Evolutionary conservation across 1,139 yeast species (phyloP), one percentile per base, ranked within the genome.

Genomic region (Kazachstania sp.): DNA sequence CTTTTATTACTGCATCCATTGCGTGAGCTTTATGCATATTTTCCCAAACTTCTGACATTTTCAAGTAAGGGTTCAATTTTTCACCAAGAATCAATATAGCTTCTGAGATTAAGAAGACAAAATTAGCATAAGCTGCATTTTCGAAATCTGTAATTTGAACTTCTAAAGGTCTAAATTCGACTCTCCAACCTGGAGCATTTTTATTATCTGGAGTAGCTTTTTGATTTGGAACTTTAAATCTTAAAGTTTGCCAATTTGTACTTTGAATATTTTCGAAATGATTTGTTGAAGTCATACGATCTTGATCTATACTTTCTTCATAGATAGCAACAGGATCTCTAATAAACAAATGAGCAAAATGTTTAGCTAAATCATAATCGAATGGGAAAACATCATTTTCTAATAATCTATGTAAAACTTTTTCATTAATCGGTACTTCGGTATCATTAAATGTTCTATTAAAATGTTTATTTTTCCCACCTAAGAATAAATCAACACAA

Each of bases 231-330:
- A 97, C 97, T 69, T 92, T 92, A 72, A 92, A 92, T 56, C 99
- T 75, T 59, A 92, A 71, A 1, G 97, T 86, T 70, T 92, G 98
- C 99, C 99, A 92, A 64, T 92, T 92, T 8, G 99, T 94, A 43
- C 95, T 84, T 70, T 94, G 98, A 52, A 92, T 81, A 68, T 94
- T 92, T 65, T 92, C 98, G 68, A 92, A 94, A 69, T 94, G 98
- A 61, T 90, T 97, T 48, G 86, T 86, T 41, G 86, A 87, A 15
- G 69, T 67, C 9, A 63, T 59, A 57, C 86, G 85, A 63, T 88
- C 82, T 61, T 86, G 95, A 16, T 57, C 49, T 19, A 90, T 68
- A 49, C 85, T 72, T 68, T 92, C 98, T 54, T 79, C 75, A 66
- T 90, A 92, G n/a, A 94, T 74, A 23, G 92, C 97, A 45, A 92